Evolutionary conservation across 139 green algal genomes (phyloP).

Genomic region (Picochlorum sp.): DNA sequence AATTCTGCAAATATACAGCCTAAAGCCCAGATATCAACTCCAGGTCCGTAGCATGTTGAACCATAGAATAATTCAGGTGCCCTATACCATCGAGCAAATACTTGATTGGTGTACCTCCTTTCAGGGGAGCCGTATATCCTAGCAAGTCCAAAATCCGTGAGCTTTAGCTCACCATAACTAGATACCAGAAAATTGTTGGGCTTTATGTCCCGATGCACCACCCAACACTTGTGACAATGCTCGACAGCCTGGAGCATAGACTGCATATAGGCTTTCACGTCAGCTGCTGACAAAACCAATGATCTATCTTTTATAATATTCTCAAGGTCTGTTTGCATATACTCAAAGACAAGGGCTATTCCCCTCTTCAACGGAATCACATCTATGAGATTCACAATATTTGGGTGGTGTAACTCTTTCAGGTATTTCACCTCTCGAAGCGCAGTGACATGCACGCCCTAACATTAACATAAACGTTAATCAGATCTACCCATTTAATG

Average conservation of each 20-base stretch:
- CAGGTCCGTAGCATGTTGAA: conserved; percentile 54
- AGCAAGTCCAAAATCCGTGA: conserved; percentile 83
- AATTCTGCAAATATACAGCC: conserved; percentile 83
- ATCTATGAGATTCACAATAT: conserved; percentile 70
- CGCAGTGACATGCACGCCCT: conserved; percentile 80
- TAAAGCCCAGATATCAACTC: conserved; percentile 77
- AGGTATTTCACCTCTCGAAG: conserved; percentile 87
- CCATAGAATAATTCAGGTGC: conserved; percentile 83
- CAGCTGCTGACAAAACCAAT: conserved; percentile 47
- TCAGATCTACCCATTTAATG: too few species aligned
- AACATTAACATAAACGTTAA: too few species aligned
- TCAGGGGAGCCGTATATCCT: conserved; percentile 58
- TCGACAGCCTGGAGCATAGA: conserved; percentile 54
- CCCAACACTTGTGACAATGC: conserved; percentile 60
- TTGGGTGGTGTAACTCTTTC: conserved; percentile 57
- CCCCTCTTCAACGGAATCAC: conserved; percentile 61
- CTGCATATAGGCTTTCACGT: conserved; percentile 84
- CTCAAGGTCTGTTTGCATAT: conserved; percentile 71
- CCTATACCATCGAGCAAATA: conserved; percentile 88
- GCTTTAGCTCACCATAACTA: conserved; percentile 55
- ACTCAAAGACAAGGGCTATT: conserved; percentile 65
- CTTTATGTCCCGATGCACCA: conserved; percentile 84
- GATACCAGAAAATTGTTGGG: conserved; percentile 80
- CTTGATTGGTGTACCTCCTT: conserved; percentile 58
- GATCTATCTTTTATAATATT: conserved; percentile 66